Base-by-base conservation (phyloP, 176 grass and related monocot species). In the Aegilops bicornis region DNA sequence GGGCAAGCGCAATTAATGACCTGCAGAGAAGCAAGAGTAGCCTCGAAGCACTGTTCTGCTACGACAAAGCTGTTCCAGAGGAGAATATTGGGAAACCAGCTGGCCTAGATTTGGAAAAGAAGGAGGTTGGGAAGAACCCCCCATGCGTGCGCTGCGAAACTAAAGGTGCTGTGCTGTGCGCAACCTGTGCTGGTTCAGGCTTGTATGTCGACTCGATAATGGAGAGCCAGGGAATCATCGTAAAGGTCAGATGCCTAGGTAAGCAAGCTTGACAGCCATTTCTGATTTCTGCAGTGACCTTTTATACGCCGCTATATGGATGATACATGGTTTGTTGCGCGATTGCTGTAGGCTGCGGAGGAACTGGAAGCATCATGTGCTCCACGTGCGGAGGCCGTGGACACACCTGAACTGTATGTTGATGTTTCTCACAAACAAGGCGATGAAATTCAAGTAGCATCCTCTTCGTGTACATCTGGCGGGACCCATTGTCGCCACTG, bases 201-300 rank as follows among this genome's bases (percentile, higher is more conserved):
- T 86, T 98, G 85, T 98, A 98, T 16, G 58, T 94, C 11, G 94
- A 98, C 77, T 94, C 97, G 5, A 96, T 98, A 84, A 87, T 98
- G 80, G 97, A 98, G 86, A 96, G 97, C 83, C 94, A 98, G 86
- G 97, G 97, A 60, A 91, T 98, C 85, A 94, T 98, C 10, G 92
- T 98, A 19, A 96, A 98, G 84, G 94, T 94, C 77, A 94, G 89
- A 85, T 98, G 97, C 79, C 77, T 98, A 91, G 97, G 97, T 96
- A 92, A 86, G 25, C 24, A 76, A 79, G 30, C 24, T 72, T 50
- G 3, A 73, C 16, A 50, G 6, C 7, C 29, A 79, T 74, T 35
- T 82, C 3, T 75, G 58, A 52, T 17, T 68, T 73, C 2, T 79
- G 58, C 3, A 4, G 52, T 31, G 82, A 24, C 67, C 29, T 56